phyloP scores from a whole-genome alignment of 192 early-diverging fungal species.

The Glomus cerebriforme region DNA sequence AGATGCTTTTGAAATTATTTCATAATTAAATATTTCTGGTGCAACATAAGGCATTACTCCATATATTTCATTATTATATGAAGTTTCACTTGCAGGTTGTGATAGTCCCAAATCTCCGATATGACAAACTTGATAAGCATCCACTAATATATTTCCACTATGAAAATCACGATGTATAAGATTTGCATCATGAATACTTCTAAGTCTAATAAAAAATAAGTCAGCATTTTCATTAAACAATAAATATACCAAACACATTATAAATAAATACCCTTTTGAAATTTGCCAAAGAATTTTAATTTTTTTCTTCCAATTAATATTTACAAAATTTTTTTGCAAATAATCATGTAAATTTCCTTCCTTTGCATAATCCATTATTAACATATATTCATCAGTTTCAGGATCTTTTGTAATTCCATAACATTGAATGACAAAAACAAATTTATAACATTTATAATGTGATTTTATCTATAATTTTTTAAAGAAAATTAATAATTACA shows the following conservation, averaged over 20 bases:
- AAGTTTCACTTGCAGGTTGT: background rate
- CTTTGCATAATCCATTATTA: constrained; percentile 18
- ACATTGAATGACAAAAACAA: too few species aligned
- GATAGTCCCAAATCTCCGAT: background rate
- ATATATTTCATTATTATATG: background rate
- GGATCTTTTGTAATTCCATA: background rate
- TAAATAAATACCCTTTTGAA: background rate
- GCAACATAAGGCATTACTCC: too few species aligned
- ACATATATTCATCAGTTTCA: background rate
- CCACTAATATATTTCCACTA: background rate
- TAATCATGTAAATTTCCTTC: constrained; percentile 2
- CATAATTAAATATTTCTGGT: too few species aligned
- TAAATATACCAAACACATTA: background rate
- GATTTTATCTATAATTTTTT: too few species aligned
- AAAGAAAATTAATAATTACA: too few species aligned
- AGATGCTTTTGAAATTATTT: too few species aligned
- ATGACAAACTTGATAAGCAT: too few species aligned
- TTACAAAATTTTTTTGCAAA: background rate
- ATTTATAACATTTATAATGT: too few species aligned
- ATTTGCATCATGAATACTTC: background rate
- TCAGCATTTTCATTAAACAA: background rate
- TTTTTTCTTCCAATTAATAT: background rate
- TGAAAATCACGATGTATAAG: constrained; percentile 22
- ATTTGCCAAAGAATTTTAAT: background rate
- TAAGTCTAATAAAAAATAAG: background rate